Conservation (phyloP, 495 filamentous ascomycete genomes). For the Penicillium cosmopolitanum region DNA sequence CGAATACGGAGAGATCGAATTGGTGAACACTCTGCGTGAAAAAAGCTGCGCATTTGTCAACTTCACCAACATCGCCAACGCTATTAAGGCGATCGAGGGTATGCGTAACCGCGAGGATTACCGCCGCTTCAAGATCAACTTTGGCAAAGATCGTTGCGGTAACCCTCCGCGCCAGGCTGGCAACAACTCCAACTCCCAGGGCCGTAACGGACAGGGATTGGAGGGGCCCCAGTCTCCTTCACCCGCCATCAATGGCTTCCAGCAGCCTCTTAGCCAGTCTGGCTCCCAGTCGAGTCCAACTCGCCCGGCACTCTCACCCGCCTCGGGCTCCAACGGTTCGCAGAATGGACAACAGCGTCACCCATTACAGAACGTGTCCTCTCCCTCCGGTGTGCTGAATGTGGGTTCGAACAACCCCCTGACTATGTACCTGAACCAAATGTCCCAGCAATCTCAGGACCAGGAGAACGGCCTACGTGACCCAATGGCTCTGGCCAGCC, state of each 20-base stretch:
- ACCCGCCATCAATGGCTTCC: conserved; percentile 52
- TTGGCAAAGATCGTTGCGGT: conserved; percentile 97
- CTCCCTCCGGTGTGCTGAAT: conserved; percentile 75
- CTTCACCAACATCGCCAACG: conserved; percentile 99
- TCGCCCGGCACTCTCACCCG: conserved; percentile 58
- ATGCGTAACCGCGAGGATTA: conserved; percentile 94
- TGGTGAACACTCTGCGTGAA: conserved; percentile 94
- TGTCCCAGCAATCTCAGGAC: conserved; percentile 74
- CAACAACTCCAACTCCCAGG: conserved; percentile 52
- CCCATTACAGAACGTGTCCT: conserved; percentile 56
- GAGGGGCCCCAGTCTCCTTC: conserved; percentile 70
- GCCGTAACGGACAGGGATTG: conserved; percentile 53
- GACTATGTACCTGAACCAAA: conserved; percentile 90
- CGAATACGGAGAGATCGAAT: conserved; percentile 96
- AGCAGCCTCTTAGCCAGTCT: conserved; percentile 56
- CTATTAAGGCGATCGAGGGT: conserved; percentile 98
- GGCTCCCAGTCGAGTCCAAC: conserved; percentile 74
- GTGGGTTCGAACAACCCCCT: conserved; percentile 82
- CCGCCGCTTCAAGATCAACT: conserved; percentile 98
- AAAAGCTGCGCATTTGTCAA: conserved; percentile 99
- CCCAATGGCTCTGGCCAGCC: conserved; percentile 49
- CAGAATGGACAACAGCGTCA: conserved; percentile 56
- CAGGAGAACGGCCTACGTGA: conserved; percentile 57
- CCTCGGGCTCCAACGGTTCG: conserved; percentile 58
- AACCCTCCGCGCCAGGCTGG: conserved; percentile 89